A percentile compares a stretch with the other conserved stretches of the same genome.
phyloP scores from a whole-genome alignment of 2,329 filamentous ascomycete species.

The Exophiala sp. region DNA sequence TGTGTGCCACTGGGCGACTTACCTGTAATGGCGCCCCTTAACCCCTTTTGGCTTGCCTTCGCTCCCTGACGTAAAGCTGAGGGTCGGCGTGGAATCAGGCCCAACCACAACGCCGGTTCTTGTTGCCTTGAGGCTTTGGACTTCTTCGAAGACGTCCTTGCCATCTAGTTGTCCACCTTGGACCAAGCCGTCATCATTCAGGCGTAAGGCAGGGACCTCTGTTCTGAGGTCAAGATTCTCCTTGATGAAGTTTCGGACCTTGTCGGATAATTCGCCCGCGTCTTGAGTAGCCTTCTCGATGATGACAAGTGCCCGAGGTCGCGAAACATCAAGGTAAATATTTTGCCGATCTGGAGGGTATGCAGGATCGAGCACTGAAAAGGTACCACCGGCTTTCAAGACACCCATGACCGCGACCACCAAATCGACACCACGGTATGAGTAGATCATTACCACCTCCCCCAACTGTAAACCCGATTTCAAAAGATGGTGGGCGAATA shows the following conservation, averaged over 20 bases:
- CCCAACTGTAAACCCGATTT: constrained; percentile 69
- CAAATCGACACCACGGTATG: constrained; percentile 74
- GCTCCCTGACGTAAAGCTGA: constrained; percentile 68
- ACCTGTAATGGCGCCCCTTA: constrained; percentile 76
- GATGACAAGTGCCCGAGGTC: constrained; percentile 67
- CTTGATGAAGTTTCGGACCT: constrained; percentile 65
- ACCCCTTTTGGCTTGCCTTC: constrained; percentile 86
- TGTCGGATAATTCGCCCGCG: constrained; percentile 59
- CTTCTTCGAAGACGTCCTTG: constrained; percentile 62
- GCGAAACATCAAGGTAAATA: constrained; percentile 77
- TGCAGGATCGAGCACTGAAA: constrained; percentile 68
- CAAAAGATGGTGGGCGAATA: constrained; percentile 73
- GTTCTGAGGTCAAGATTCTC: constrained; percentile 70
- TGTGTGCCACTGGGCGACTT: too few species aligned
- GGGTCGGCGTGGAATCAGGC: constrained; percentile 75
- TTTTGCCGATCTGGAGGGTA: constrained; percentile 79
- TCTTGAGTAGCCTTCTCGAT: constrained; percentile 71
- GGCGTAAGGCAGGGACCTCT: constrained; percentile 67
- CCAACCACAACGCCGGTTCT: constrained; percentile 74
- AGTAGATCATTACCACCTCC: constrained; percentile 92
- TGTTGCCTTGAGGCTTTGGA: constrained; percentile 51
- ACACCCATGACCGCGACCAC: constrained; percentile 78
- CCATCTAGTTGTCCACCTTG: constrained; percentile 65
- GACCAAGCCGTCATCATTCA: constrained; percentile 68
- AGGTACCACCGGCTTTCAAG: constrained; percentile 56